Base-by-base conservation (phyloP, 495 filamentous ascomycete species). In the Trichoderma erinaceum region DNA sequence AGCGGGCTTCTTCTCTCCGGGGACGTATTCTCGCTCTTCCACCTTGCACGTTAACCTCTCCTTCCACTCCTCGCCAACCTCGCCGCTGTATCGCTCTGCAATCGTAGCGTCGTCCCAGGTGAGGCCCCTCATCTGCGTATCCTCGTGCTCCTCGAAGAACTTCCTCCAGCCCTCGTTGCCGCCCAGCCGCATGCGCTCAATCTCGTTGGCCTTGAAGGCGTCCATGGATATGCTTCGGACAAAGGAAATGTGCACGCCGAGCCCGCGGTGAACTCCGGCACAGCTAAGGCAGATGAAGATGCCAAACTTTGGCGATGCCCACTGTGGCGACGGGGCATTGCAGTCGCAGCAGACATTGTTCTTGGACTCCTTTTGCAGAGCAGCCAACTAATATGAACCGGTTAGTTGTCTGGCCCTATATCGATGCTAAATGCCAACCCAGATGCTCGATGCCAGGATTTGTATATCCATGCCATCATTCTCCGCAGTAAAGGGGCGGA, bases 171-270 rank as follows among this genome's bases (percentile, higher is more conserved):
- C 82, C 48, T 88, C 87, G 77, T 97, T 97, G 61, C 93, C 93
- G 25, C 93, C 93, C 15, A 87, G 78, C 32, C 90, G 84, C 93
- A 97, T 96, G 71, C 92, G 88, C 76, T 88, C 84, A 69, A 96
- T 91, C 75, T 97, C 93, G 68, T 82, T 81, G 70, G 85, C 85
- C 76, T 99, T 99, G 81, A 99, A 97, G 68, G 91, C 90, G 82
- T 99, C 95, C 95, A 99, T 99, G 63, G 91, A 96, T 70, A 98
- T 92, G 69, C 87, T 91, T 70, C 95, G 90, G 66, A 99, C 92
- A 80, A 99, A 99, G 74, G 92, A 97, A 74, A 99, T 97, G 82
- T 99, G 95, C 35, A 99, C 95, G 66, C 95, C 95, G 18, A 99
- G 86, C 3, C 92, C 91, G 71, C 95, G 90, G 81, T 99, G 95